These are phyloP conservation scores for Fragilariopsis cylindrus DNA, from an alignment of 108 stramenopile species.

Conservation along the genomic window DNA sequence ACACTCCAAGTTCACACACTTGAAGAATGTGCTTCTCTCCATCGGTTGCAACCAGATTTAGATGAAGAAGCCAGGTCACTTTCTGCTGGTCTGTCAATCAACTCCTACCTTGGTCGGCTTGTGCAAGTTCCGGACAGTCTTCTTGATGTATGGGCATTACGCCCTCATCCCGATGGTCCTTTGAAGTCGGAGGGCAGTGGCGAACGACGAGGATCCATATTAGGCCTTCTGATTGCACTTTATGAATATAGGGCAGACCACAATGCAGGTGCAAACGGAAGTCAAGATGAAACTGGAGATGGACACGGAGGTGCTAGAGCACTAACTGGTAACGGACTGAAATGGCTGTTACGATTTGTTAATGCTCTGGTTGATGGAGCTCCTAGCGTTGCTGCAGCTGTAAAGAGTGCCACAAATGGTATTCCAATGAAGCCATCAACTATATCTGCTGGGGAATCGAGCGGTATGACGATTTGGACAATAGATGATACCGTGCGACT, in stretches of 20 bases:
- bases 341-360: conserved; percentile 85
- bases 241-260: conserved; percentile 82
- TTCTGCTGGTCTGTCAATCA: conserved; percentile 72
- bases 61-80: conserved; percentile 79
- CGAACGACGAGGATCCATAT: conserved; percentile 70
- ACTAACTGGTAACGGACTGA: conserved; percentile 76
- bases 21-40: conserved; percentile 79
- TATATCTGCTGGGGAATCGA: conserved; percentile 13
- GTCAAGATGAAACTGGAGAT: conserved; percentile 31
- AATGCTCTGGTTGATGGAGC: conserved; percentile 82
- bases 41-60: conserved; percentile 63
- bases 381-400: conserved; percentile 59
- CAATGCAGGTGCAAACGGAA: conserved; percentile 44
- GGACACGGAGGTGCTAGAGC: conserved; percentile 82
- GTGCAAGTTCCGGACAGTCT: conserved; percentile 70
- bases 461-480: conserved; percentile 38
- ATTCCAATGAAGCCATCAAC: conserved; percentile 39
- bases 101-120: conserved; percentile 77
- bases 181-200: conserved; percentile 79
- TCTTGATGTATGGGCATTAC: conserved; percentile 78
- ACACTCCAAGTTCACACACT: conserved; percentile 90
- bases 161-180: conserved; percentile 68
- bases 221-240: conserved; percentile 85
- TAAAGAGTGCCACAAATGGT: conserved; percentile 71
- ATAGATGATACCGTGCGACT: conserved; percentile 47